Evolutionary conservation across 2,329 filamentous ascomycete species (phyloP).

Genomic region (Calonectria hongkongensis): DNA sequence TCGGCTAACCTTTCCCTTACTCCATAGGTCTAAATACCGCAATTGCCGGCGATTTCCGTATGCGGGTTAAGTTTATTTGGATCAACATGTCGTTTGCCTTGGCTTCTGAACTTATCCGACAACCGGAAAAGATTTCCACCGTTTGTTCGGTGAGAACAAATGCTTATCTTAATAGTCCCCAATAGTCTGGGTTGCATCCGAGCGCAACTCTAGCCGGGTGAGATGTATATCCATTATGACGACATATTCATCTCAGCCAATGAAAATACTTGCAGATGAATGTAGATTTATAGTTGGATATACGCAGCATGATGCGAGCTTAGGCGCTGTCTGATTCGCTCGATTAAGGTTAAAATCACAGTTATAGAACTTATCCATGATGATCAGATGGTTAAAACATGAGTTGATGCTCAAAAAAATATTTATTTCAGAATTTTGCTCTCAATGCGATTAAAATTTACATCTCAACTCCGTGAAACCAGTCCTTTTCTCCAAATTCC

Average conservation of each 20-base stretch:
- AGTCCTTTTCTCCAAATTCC: conserved; percentile 20
- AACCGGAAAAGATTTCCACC: background rate
- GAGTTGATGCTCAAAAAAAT: background rate
- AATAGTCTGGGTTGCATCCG: too few relatives aligned
- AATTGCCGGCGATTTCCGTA: background rate
- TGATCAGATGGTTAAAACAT: background rate
- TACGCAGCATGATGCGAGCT: too few relatives aligned
- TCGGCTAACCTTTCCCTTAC: conserved; percentile 10
- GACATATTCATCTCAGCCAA: too few relatives aligned
- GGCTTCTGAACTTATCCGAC: background rate
- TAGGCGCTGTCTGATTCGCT: too few relatives aligned
- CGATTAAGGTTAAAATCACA: too few relatives aligned
- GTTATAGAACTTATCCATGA: too few relatives aligned
- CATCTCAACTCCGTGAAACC: conserved; percentile 4
- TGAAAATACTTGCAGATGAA: too few relatives aligned
- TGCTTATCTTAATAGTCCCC: too few relatives aligned
- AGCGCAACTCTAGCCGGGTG: too few relatives aligned
- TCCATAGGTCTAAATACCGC: background rate
- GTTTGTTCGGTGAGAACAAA: too few relatives aligned
- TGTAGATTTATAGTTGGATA: too few relatives aligned
- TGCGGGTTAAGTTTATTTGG: background rate
- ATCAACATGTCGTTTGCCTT: background rate
- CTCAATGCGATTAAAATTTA: background rate
- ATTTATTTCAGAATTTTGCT: background rate
- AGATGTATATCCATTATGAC: too few relatives aligned